A percentile compares a stretch with the other conserved stretches of the same genome.
Conservation (phyloP, 495 filamentous ascomycete genomes). For the Penicillium dipodomyicola region DNA sequence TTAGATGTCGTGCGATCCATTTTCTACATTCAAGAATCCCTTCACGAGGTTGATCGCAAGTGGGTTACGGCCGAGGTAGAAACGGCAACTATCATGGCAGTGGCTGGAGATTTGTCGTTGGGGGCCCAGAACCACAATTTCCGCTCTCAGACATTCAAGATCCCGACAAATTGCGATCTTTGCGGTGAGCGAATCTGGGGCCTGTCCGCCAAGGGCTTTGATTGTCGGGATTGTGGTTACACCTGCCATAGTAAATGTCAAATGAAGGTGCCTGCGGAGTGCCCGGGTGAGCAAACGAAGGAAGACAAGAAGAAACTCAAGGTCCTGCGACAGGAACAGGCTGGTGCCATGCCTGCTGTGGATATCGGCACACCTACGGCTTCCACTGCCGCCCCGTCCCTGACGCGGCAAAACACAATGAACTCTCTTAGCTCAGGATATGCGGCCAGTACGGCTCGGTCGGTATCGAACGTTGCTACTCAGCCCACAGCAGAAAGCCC, state of each 20-base stretch:
- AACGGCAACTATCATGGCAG: constrained; percentile 78
- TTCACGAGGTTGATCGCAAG: constrained; percentile 84
- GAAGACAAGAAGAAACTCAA: constrained; percentile 94
- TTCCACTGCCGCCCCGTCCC: constrained; percentile 43
- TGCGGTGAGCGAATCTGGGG: constrained; percentile 98
- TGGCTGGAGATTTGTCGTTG: constrained; percentile 85
- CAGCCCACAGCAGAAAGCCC: constrained; percentile 32
- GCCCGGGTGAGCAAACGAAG: constrained; percentile 88
- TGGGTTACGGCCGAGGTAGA: constrained; percentile 88
- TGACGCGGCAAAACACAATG: constrained; percentile 87
- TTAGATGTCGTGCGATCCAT: constrained; percentile 72
- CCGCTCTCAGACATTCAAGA: constrained; percentile 95
- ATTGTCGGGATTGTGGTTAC: constrained; percentile 93
- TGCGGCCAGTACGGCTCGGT: constrained; percentile 72
- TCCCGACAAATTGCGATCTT: constrained; percentile 96
- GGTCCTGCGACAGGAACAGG: constrained; percentile 71
- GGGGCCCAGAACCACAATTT: constrained; percentile 94
- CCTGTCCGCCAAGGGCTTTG: constrained; percentile 89
- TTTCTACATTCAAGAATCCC: constrained; percentile 74
- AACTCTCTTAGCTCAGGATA: constrained; percentile 89
- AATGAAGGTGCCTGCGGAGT: constrained; percentile 96
- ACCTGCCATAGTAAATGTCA: constrained; percentile 98
- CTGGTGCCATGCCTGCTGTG: constrained; percentile 53
- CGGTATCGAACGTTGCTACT: constrained; percentile 58
- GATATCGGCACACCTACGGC: constrained; percentile 40